A percentile compares a stretch with the other conserved stretches of the same genome.
Evolutionary conservation across 2,329 filamentous ascomycete genomes (phyloP).

Genomic region (Lasiodiplodia theobromae): DNA sequence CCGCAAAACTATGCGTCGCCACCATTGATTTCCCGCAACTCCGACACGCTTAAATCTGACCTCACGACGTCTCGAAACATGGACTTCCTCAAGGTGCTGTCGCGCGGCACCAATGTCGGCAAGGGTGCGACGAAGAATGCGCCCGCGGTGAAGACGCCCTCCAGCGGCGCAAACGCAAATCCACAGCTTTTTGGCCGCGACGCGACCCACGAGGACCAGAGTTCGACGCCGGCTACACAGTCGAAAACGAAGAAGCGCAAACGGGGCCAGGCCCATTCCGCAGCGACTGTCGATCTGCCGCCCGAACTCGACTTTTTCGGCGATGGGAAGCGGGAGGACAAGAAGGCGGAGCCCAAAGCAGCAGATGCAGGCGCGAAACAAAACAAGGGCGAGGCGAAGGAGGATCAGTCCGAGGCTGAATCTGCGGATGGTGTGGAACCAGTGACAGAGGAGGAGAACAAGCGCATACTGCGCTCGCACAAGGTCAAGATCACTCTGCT

Average conservation of each 20-base stretch:
- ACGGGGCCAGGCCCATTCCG: slow-evolving; percentile 40
- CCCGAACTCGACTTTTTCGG: slow-evolving; percentile 55
- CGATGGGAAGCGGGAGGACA: slow-evolving; percentile 32
- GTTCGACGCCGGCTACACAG: slow-evolving; percentile 48
- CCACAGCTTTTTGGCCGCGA: slow-evolving; percentile 70
- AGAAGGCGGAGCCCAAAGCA: slow-evolving; percentile 13
- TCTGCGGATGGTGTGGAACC: slow-evolving; percentile 32
- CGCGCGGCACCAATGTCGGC: slow-evolving; percentile 69
- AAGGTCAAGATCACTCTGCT: slow-evolving; percentile 84
- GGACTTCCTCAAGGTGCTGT: slow-evolving; percentile 78
- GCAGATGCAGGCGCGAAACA: slow-evolving; percentile 19
- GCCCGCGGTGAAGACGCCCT: slow-evolving; percentile 62
- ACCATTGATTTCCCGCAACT: slow-evolving; percentile 8
- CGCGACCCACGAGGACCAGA: slow-evolving; percentile 40
- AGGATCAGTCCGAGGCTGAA: slow-evolving; percentile 30
- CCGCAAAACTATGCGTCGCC: slow-evolving; percentile 15
- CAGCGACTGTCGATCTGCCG: slow-evolving; percentile 35
- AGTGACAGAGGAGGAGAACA: slow-evolving; percentile 74
- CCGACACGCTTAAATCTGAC: background rate
- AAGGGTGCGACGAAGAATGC: slow-evolving; percentile 45
- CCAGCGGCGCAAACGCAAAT: slow-evolving; percentile 68
- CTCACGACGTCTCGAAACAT: slow-evolving; percentile 50
- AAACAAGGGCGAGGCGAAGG: slow-evolving; percentile 18
- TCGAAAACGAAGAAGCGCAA: slow-evolving; percentile 51
- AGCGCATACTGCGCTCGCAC: slow-evolving; percentile 77